Base-by-base conservation (phyloP, 1,139 yeast genomes). In the Sugiyamaella pinicola region DNA sequence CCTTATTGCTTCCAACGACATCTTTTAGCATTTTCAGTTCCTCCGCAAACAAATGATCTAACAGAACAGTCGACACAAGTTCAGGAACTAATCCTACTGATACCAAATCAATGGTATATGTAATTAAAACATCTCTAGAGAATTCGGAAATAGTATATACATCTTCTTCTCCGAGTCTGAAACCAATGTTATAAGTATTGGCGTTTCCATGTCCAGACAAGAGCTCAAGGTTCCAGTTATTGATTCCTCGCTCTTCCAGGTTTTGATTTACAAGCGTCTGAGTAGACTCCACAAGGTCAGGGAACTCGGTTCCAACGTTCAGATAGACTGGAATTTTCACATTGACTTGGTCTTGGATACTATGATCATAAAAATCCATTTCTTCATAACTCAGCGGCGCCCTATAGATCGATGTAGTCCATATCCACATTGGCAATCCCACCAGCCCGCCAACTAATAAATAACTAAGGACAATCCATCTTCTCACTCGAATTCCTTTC, bases 391-490 rank as follows among this genome's bases (percentile, higher is more conserved):
- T 95, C 48, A 90, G 73, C 24, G 82, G 81, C 0, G 96, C 95
- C 56, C 96, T 76, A 63, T 86, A 81, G 8, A 88, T 82, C 18
- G 83, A 76, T 3, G 96, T 87, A 34, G 96, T 81, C 46, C 71
- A 68, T 54, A 76, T 71, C 85, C 93, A 89, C 58, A 87, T 68
- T 1, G 96, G 96, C 17, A 83, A 64, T 1, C 96, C 96, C 1
- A 76, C 60, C 44, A 82, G 77, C 18, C 39, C 49, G 12, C 41
- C 57, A 6, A 43, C 31, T 24, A 48, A 21, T 28, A 52, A 24
- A 42, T 48, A 44, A 26, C 53, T 48, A 13, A 35, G 31, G 6
- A 48, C 28, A 10, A 49, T 52, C 47, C 39, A 49, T 37, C 52
- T 43, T 17, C 52, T 18, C 4, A 42, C 38, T 10, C 38, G 35